Evolutionary conservation across 2,329 filamentous ascomycete genomes (phyloP), one percentile per base, ranked within the genome.

Genomic region (Fusarium sp.): DNA sequence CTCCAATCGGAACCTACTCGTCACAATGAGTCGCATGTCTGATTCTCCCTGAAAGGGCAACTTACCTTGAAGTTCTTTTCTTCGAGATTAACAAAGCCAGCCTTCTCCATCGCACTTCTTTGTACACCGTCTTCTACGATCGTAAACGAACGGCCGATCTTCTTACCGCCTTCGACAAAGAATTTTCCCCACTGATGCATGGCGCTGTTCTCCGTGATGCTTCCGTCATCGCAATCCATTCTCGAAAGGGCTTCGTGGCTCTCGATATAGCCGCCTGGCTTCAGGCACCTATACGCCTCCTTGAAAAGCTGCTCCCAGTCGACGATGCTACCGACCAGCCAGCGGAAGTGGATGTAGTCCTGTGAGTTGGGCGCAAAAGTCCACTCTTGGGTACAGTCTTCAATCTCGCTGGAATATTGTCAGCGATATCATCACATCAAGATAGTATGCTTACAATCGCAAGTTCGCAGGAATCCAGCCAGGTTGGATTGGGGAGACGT

Each of bases 181-280:
- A 70, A 62, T 39, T 71, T 70, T 3, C 64, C 67, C 68, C 68
- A 71, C 6, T 71, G 68, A 6, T 53, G 39, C 67, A 71, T 70
- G 0, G 64, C 67, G 5, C 63, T 68, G 24, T 53, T 65, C 6
- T 65, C 48, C 0, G 45, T 41, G 22, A 71, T 59, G 2, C 9
- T 62, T 0, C 51, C 64, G 2, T 70, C 67, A 0, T 70, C 64
- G 1, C 60, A 62, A 26, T 67, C 56, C 46, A 70, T 59, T 4
- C 54, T 58, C 0, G 68, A 67, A 1, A 65, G 48, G 6, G 67
- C 63, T n/a, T 70, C 64, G 3, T 68, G 44, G 14, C 68, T 70
- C 24, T 70, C 68, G 0, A 70, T 24, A 13, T 54, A 65, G 0
- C 67, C 56, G 6, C 68, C 68, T 0, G 68, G 68, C 0, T 62